These are phyloP conservation scores for Malassezia globosa DNA, from an alignment of 1,284 basidiomycete genomes.

Conservation along the genomic window DNA sequence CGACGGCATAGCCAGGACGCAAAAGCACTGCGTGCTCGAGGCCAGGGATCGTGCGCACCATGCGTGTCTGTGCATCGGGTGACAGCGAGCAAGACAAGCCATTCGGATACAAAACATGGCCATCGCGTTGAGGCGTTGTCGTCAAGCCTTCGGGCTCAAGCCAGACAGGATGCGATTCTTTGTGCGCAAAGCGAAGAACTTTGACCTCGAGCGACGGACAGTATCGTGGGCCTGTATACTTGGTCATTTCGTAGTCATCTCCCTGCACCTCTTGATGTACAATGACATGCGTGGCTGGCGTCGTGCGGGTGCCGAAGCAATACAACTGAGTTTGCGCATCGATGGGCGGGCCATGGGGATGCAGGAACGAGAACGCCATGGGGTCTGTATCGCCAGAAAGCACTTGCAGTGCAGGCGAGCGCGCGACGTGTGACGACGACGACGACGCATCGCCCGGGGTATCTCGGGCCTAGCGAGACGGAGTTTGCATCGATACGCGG, in stretches of 20 bases:
- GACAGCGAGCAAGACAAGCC: conserved; percentile 77
- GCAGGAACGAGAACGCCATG: conserved; percentile 27
- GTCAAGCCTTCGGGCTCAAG: conserved; percentile 82
- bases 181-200: conserved; percentile 64
- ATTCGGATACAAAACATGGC: conserved; percentile 75
- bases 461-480: conserved; percentile 55
- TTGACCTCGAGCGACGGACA: conserved; percentile 83
- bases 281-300: conserved; percentile 60
- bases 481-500: conserved; percentile 62
- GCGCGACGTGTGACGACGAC: conserved; percentile 10
- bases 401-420: conserved; percentile 15
- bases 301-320: conserved; percentile 67
- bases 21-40: conserved; percentile 71
- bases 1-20: conserved; percentile 76
- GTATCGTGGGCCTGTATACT: conserved; percentile 77
- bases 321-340: conserved; percentile 58
- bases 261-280: conserved; percentile 61
- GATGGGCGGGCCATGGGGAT: conserved; percentile 19
- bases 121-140: conserved; percentile 53
- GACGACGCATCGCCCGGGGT: conserved; percentile 7
- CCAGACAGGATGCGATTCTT: conserved; percentile 64
- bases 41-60: conserved; percentile 71
- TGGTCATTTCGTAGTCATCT: conserved; percentile 71
- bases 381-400: conserved; percentile 22
- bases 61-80: conserved; percentile 64